Percentiles rank a stretch among this genome's conserved stretches.
Conservation (phyloP, 192 early-diverging fungal genomes). For the Umbelopsis ramanniana region DNA sequence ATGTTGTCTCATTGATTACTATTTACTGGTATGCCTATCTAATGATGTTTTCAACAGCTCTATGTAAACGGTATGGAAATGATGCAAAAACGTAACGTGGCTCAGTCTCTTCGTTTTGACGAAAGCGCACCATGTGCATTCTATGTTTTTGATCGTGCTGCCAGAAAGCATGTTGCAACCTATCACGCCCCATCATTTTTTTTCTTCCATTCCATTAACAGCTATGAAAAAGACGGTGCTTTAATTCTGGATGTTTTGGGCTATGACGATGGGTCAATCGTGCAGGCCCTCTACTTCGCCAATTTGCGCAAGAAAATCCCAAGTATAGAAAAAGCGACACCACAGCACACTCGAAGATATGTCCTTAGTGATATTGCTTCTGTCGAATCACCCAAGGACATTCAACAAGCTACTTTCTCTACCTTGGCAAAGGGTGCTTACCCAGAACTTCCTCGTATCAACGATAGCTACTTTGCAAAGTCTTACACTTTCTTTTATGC, state of each 20-base stretch:
- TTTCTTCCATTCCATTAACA: slow-evolving; percentile 56
- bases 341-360: not conserved
- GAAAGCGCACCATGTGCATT: slow-evolving; percentile 38
- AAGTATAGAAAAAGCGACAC: not conserved
- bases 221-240: slow-evolving; percentile 51
- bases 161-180: slow-evolving; percentile 49
- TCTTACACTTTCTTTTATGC: slow-evolving; percentile 1
- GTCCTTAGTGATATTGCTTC: not conserved
- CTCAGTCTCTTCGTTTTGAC: slow-evolving; percentile 46
- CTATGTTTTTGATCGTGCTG: slow-evolving; percentile 46
- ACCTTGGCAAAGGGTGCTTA: not conserved
- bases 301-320: not conserved
- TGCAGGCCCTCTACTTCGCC: not conserved
- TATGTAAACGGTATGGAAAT: not conserved
- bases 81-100: slow-evolving; percentile 21
- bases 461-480: not conserved
- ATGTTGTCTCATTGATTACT: not conserved
- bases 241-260: slow-evolving; percentile 43
- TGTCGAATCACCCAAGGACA: not conserved
- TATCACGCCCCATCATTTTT: slow-evolving; percentile 50
- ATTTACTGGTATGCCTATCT: not conserved
- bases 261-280: slow-evolving; percentile 35
- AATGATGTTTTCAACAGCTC: not conserved
- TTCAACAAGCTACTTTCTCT: not conserved
- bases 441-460: slow-evolving; percentile 19